These are phyloP conservation scores for Aspergillus sparsus DNA, from an alignment of 495 filamentous ascomycete species.

Conservation along the genomic window DNA sequence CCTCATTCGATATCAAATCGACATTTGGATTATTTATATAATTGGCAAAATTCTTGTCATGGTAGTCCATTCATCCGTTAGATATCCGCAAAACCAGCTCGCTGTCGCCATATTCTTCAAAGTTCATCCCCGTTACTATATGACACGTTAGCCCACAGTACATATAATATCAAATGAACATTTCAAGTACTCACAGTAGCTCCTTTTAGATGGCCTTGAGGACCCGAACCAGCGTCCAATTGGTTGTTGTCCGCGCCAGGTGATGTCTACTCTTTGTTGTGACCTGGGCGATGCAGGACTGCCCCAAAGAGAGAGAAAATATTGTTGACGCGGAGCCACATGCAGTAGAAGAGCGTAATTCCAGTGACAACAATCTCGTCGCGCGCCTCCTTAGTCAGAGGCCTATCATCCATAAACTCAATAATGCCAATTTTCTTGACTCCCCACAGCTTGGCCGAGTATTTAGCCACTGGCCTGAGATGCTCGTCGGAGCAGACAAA, in stretches of 20 bases:
- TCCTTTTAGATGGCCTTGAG: neutral
- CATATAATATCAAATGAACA: neutral
- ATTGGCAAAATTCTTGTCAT: too few relatives aligned
- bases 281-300: slow-evolving; percentile 15
- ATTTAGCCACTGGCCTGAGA: slow-evolving; percentile 32
- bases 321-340: slow-evolving; percentile 29
- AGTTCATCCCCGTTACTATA: neutral
- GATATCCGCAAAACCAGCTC: neutral
- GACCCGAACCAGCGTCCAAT: neutral
- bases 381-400: slow-evolving; percentile 18
- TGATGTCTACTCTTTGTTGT: neutral
- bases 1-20: too few relatives aligned
- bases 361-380: slow-evolving; percentile 41
- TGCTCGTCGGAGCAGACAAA: slow-evolving; percentile 38
- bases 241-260: neutral
- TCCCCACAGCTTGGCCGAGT: slow-evolving; percentile 29
- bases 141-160: neutral
- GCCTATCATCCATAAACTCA: slow-evolving; percentile 32
- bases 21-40: too few relatives aligned
- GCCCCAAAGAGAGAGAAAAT: slow-evolving; percentile 32
- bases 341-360: slow-evolving; percentile 32
- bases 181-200: neutral
- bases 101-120: neutral
- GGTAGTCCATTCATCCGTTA: neutral
- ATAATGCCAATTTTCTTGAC: slow-evolving; percentile 33